These are phyloP conservation scores for Agaricus subrufescens DNA, from an alignment of 768 basidiomycete genomes.

Conservation along the genomic window DNA sequence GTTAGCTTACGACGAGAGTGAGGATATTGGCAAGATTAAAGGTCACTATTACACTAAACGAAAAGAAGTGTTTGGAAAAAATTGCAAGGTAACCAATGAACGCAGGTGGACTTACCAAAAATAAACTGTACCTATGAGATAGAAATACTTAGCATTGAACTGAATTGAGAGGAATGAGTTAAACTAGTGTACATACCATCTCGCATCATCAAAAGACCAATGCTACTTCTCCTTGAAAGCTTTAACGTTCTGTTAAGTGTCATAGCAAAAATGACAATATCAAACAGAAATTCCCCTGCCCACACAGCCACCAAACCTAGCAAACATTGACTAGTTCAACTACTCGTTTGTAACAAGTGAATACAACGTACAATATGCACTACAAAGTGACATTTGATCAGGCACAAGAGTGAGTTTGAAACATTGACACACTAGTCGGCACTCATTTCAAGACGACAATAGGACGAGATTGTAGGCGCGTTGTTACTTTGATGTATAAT, in stretches of 20 bases:
- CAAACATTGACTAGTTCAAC: too few species aligned
- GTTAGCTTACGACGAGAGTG: slow-evolving; percentile 10
- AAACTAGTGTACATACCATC: slow-evolving; percentile 27
- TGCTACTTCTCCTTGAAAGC: slow-evolving; percentile 14
- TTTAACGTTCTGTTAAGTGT: slow-evolving; percentile 31
- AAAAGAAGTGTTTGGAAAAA: too few species aligned
- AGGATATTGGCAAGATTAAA: slow-evolving; percentile 10
- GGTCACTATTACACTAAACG: neutral
- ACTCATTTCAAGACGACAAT: too few species aligned
- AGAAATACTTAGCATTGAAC: neutral
- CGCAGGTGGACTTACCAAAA: slow-evolving; percentile 28
- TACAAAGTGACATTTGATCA: too few species aligned
- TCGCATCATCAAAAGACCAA: slow-evolving; percentile 26
- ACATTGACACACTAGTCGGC: too few species aligned
- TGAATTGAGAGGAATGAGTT: neutral
- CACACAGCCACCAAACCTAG: slow-evolving; percentile 31
- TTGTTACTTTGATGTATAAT: too few species aligned
- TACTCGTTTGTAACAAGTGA: too few species aligned
- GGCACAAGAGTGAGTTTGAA: too few species aligned
- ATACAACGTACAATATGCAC: too few species aligned
- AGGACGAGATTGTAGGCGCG: too few species aligned
- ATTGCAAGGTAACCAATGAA: slow-evolving; percentile 4
- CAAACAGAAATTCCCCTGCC: slow-evolving; percentile 33
- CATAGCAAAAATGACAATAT: slow-evolving; percentile 33
- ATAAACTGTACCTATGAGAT: slow-evolving; percentile 31